These are phyloP conservation scores for Baorangia bicolor DNA, from an alignment of 768 basidiomycete species.

Conservation along the genomic window DNA sequence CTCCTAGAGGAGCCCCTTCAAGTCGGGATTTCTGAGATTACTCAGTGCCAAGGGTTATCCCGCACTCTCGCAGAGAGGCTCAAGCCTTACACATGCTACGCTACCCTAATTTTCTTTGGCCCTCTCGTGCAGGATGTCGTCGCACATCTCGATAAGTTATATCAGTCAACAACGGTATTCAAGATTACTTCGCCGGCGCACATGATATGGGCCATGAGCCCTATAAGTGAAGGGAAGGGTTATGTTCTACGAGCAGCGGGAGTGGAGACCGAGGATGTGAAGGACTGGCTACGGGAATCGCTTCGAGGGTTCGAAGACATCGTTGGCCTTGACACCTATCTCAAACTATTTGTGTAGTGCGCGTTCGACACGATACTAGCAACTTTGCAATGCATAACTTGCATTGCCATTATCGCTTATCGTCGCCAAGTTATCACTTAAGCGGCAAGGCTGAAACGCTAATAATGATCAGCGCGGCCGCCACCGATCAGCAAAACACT, in stretches of 20 bases:
- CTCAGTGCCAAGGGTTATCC: constrained; percentile 28
- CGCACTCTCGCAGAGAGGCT: constrained; percentile 61
- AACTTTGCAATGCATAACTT: neutral
- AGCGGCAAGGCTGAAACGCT: neutral
- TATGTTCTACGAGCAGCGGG: constrained; percentile 75
- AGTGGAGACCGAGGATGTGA: constrained; percentile 72
- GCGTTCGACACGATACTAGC: neutral
- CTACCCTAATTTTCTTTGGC: constrained; percentile 79
- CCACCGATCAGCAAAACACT: no score
- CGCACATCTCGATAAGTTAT: constrained; percentile 45
- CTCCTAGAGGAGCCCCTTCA: constrained; percentile 58
- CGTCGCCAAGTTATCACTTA: neutral
- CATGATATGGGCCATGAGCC: constrained; percentile 81
- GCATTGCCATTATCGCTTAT: neutral
- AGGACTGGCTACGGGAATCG: constrained; percentile 61
- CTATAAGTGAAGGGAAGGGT: constrained; percentile 45
- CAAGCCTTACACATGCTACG: constrained; percentile 86
- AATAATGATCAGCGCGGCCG: no score
- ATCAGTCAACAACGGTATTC: constrained; percentile 63
- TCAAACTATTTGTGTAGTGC: constrained; percentile 53
- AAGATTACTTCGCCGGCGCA: constrained; percentile 48
- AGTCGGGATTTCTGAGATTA: constrained; percentile 5
- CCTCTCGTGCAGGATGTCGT: constrained; percentile 53
- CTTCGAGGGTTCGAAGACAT: constrained; percentile 50
- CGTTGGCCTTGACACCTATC: constrained; percentile 64